These are phyloP conservation scores for Plasmodium cynomolgi DNA, from an alignment of 169 alveolate species.

Conservation along the genomic window DNA sequence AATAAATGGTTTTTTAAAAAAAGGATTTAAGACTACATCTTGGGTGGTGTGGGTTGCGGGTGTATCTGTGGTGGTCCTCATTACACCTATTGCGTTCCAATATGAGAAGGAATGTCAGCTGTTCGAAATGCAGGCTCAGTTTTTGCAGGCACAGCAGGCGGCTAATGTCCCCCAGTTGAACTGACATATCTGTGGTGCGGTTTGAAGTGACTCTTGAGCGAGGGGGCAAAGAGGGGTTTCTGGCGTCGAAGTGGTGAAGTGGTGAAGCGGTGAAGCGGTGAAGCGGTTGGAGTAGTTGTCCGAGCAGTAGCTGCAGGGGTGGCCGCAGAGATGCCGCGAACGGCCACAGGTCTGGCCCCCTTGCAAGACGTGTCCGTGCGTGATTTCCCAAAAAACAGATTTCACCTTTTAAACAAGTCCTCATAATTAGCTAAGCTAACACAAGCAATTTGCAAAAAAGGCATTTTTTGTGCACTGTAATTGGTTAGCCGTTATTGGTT, in stretches of 20 bases:
- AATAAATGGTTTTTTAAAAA: slow-evolving; percentile 37
- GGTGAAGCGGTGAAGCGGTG: background rate
- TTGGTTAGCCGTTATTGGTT: background rate
- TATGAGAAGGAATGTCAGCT: slow-evolving; percentile 86
- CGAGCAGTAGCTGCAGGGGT: background rate
- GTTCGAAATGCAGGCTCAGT: slow-evolving; percentile 85
- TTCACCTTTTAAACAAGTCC: background rate
- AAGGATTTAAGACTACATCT: slow-evolving; percentile 77
- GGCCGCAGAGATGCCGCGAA: background rate
- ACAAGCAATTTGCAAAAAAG: background rate
- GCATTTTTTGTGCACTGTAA: background rate
- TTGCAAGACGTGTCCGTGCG: background rate
- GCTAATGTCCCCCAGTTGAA: slow-evolving; percentile 84
- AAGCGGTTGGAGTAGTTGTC: background rate
- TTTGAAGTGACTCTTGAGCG: background rate
- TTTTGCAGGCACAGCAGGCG: slow-evolving; percentile 86
- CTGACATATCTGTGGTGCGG: slow-evolving; percentile 2
- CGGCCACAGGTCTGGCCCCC: background rate
- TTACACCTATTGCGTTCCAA: slow-evolving; percentile 86
- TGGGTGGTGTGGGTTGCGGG: slow-evolving; percentile 87
- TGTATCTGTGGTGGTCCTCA: slow-evolving; percentile 82
- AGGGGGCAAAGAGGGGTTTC: background rate
- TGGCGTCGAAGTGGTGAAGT: background rate
- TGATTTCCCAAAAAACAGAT: background rate
- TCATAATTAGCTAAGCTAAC: background rate